Evolutionary conservation across 2,329 filamentous ascomycete species (phyloP).

Genomic region (Claviceps purpurea): DNA sequence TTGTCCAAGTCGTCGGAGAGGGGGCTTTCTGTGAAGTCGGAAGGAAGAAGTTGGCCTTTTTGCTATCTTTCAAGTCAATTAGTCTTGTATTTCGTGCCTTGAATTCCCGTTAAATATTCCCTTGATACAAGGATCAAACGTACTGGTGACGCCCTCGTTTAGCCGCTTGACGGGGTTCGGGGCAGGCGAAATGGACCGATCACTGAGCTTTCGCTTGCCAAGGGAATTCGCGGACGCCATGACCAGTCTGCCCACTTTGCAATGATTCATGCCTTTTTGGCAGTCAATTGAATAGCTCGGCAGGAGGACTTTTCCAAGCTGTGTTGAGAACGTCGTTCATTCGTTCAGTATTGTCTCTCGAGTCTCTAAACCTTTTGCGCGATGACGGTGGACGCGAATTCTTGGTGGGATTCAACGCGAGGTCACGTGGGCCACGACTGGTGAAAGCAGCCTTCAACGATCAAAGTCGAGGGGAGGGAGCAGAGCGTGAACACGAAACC

Average conservation of each 20-base stretch:
- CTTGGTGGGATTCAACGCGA: background rate
- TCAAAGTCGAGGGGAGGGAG: background rate
- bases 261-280: background rate
- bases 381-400: too few relatives aligned
- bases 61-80: conserved; percentile 35
- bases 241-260: background rate
- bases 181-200: conserved; percentile 38
- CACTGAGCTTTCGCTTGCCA: conserved; percentile 23
- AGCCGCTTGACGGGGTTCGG: conserved; percentile 28
- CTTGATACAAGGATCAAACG: background rate
- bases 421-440: conserved; percentile 4
- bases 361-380: too few relatives aligned
- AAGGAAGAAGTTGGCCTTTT: conserved; percentile 77
- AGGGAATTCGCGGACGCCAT: conserved; percentile 15
- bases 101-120: conserved; percentile 22
- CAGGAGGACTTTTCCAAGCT: too few relatives aligned
- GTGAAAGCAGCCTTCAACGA: background rate
- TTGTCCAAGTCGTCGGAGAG: conserved; percentile 58
- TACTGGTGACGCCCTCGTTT: background rate
- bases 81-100: conserved; percentile 40
- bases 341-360: too few relatives aligned
- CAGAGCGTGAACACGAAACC: background rate
- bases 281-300: too few relatives aligned
- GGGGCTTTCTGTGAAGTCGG: conserved; percentile 74
- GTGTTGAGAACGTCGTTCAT: too few relatives aligned